Conservation (phyloP, 306 rosid species). For the Quercus variabilis region DNA sequence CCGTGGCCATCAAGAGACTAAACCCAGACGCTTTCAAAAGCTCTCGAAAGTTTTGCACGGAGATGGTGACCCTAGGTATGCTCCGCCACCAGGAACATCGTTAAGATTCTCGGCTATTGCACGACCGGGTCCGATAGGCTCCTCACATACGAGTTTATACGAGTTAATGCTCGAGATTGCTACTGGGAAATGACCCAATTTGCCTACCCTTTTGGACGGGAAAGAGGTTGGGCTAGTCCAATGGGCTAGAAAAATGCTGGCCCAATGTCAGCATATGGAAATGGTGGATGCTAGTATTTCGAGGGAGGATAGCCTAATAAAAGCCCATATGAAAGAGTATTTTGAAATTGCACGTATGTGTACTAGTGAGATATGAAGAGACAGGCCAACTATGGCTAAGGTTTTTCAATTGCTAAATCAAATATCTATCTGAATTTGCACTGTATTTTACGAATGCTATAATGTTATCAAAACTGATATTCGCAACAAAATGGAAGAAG, state of each 20-base stretch:
- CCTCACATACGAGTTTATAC: constrained; percentile 67
- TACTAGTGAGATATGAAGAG: constrained; percentile 32
- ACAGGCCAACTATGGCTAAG: constrained; percentile 54
- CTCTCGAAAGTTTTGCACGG: constrained; percentile 80
- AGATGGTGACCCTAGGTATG: background rate
- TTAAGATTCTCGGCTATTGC: constrained; percentile 74
- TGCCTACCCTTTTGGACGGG: constrained; percentile 21
- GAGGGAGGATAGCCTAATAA: constrained; percentile 37
- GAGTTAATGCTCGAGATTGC: constrained; percentile 69
- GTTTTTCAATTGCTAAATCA: constrained; percentile 35
- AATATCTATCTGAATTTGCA: constrained; percentile 12
- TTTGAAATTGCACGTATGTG: constrained; percentile 62
- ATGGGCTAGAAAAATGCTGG: constrained; percentile 66
- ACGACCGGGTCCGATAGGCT: constrained; percentile 58
- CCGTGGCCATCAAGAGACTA: constrained; percentile 77
- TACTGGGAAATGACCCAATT: constrained; percentile 59
- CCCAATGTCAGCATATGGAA: constrained; percentile 31
- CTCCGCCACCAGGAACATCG: constrained; percentile 60
- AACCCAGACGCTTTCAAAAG: constrained; percentile 87
- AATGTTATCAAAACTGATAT: too few relatives aligned
- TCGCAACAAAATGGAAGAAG: too few relatives aligned
- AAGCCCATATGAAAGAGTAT: constrained; percentile 49
- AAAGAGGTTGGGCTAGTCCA: constrained; percentile 52
- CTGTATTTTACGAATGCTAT: background rate
- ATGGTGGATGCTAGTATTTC: constrained; percentile 60